Conservation (phyloP, 140 eudicot genomes). For the Artemisia princeps region DNA sequence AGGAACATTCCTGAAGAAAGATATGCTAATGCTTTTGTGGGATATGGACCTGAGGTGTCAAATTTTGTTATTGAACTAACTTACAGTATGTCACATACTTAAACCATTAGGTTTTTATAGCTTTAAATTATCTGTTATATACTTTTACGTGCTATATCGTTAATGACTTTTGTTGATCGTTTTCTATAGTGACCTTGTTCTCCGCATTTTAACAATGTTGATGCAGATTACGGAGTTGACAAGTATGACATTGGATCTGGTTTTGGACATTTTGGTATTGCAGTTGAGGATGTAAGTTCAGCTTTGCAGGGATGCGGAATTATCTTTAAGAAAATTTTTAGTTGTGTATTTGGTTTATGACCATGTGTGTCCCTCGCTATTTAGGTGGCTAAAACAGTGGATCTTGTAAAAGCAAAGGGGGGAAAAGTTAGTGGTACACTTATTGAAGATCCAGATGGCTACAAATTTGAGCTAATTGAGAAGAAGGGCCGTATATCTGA, state of each 20-base stretch:
- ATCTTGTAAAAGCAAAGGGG: slow-evolving; percentile 46
- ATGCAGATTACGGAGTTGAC: slow-evolving; percentile 53
- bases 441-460: slow-evolving; percentile 56
- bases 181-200: slow-evolving; percentile 15
- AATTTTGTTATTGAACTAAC: slow-evolving; percentile 53
- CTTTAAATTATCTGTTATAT: not conserved
- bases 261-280: slow-evolving; percentile 56
- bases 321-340: too few relatives aligned
- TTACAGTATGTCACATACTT: slow-evolving; percentile 35
- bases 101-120: slow-evolving; percentile 5
- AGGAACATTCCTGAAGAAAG: slow-evolving; percentile 57
- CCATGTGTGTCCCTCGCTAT: too few relatives aligned
- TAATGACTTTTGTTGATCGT: not conserved
- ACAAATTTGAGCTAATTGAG: slow-evolving; percentile 48
- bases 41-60: slow-evolving; percentile 56
- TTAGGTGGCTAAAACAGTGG: slow-evolving; percentile 46
- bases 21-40: slow-evolving; percentile 50
- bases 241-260: slow-evolving; percentile 57
- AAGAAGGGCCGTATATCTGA: slow-evolving; percentile 34
- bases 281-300: slow-evolving; percentile 50
- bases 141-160: not conserved
- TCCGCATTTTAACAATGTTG: not conserved
- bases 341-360: too few relatives aligned
- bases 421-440: slow-evolving; percentile 40
- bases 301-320: not conserved